Conservation (phyloP, 352 stramenopile species). For the Phytophthora pseudosyringae region DNA sequence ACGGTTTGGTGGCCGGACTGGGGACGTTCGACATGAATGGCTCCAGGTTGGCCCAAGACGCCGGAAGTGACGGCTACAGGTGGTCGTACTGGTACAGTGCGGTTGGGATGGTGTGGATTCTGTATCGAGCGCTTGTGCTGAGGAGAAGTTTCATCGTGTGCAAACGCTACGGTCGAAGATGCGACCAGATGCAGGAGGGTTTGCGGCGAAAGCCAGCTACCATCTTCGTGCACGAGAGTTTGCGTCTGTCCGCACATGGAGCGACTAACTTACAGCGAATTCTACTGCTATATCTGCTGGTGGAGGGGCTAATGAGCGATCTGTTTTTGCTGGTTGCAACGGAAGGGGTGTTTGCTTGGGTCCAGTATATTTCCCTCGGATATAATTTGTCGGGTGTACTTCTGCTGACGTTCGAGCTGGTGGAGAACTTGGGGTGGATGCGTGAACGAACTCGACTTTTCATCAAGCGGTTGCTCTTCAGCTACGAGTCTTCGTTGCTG, state of each 20-base stretch:
- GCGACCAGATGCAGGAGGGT: conserved; percentile 13
- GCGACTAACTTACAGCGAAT: conserved; percentile 21
- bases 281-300: conserved; percentile 26
- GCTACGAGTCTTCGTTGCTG: conserved; percentile 33
- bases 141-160: conserved; percentile 20
- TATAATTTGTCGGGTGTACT: conserved; percentile 36
- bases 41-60: conserved; percentile 10
- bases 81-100: conserved; percentile 19
- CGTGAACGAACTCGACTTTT: conserved; percentile 8
- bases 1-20: conserved; percentile 8
- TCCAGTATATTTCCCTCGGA: conserved; percentile 37
- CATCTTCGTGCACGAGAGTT: conserved; percentile 24
- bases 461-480: conserved; percentile 34
- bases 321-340: conserved; percentile 34
- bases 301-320: conserved; percentile 34
- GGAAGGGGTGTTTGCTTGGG: conserved; percentile 23
- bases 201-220: conserved; percentile 11
- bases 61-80: conserved; percentile 13
- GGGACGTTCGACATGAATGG: conserved; percentile 30
- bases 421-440: conserved; percentile 22
- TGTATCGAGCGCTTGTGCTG: conserved; percentile 17
- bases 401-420: conserved; percentile 19
- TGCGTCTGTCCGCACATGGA: conserved; percentile 17
- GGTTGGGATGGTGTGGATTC: conserved; percentile 12
- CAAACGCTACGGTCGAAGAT: conserved; percentile 15